Evolutionary conservation across 495 filamentous ascomycete genomes (phyloP), one percentile per base, ranked within the genome.

Genomic region (Rostrohypoxylon terebratum): DNA sequence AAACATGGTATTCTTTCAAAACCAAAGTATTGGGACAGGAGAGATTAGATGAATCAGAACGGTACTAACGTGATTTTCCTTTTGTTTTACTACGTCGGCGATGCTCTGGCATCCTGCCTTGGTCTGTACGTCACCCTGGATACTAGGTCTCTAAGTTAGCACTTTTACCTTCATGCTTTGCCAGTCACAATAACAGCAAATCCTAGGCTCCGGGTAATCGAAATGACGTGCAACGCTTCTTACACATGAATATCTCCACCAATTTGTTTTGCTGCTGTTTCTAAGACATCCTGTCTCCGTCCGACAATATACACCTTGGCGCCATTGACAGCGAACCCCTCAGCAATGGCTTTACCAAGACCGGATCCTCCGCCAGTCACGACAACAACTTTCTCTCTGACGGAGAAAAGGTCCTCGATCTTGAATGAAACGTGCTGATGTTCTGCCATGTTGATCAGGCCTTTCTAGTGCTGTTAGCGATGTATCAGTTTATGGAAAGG

Each of bases 381-480:
- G 23, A 53, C 48, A 14, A 53, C 48, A 31, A 53, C 23, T 16
- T 53, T 53, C 16, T 53, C 13, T 53, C 11, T 53, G 10, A 53
- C 48, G 7, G 48, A 53, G 23, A 53, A 53, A 53, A 53, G 23
- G 5, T 53, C 48, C 23, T 53, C 48, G 21, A 53, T 31, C 23
- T 53, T 53, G 13, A 53, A 53, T 4, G 48, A 53, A n/a, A 53
- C 48, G 23, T 53, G 48, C 13, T 53, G 48, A 6, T 53, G 48
- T 31, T 53, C 48, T 7, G 48, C 48, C 48, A 53, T 53, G 21
- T n/a, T n/a, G n/a, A n/a, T n/a, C n/a, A n/a, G n/a, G n/a, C n/a
- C n/a, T n/a, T 53, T 28, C 7, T 4, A 16, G 23, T 11, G 13
- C 4, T 31, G 31, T n/a, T 31, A 20, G 16, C 4, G 21, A 14